Evolutionary conservation across 768 basidiomycete genomes (phyloP).

Genomic region (Russula lepida): DNA sequence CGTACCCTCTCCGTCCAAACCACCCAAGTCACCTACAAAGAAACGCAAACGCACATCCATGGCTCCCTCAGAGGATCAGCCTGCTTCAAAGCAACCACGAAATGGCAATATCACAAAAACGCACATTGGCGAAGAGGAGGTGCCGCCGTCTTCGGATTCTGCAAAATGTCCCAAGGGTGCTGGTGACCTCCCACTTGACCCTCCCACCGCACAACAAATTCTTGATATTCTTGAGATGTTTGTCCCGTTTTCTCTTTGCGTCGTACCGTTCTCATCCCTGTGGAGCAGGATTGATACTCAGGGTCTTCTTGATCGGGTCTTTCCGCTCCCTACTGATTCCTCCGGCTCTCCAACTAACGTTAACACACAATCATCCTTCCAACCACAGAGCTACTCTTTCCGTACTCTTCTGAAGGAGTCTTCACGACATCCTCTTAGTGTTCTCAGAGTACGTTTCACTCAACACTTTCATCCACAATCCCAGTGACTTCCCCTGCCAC

Average conservation of each 20-base stretch:
- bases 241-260: constrained; percentile 19
- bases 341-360: constrained; percentile 32
- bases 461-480: background rate
- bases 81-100: constrained; percentile 42
- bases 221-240: constrained; percentile 54
- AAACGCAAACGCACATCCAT: constrained; percentile 61
- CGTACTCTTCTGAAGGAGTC: constrained; percentile 50
- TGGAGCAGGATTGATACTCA: constrained; percentile 59
- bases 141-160: constrained; percentile 19
- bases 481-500: constrained; percentile 14
- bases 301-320: constrained; percentile 73
- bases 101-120: constrained; percentile 27
- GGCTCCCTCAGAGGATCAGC: constrained; percentile 40
- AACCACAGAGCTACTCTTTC: constrained; percentile 37
- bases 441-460: constrained; percentile 44
- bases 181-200: constrained; percentile 41
- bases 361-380: constrained; percentile 21
- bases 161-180: constrained; percentile 29
- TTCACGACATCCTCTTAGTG: constrained; percentile 43
- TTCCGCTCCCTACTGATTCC: constrained; percentile 42
- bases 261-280: constrained; percentile 9
- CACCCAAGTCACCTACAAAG: constrained; percentile 36
- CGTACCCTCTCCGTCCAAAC: constrained; percentile 23
- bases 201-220: constrained; percentile 42
- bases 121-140: constrained; percentile 27